phyloP scores from a whole-genome alignment of 2,329 filamentous ascomycete genomes.

The Aspergillus quadricinctus region DNA sequence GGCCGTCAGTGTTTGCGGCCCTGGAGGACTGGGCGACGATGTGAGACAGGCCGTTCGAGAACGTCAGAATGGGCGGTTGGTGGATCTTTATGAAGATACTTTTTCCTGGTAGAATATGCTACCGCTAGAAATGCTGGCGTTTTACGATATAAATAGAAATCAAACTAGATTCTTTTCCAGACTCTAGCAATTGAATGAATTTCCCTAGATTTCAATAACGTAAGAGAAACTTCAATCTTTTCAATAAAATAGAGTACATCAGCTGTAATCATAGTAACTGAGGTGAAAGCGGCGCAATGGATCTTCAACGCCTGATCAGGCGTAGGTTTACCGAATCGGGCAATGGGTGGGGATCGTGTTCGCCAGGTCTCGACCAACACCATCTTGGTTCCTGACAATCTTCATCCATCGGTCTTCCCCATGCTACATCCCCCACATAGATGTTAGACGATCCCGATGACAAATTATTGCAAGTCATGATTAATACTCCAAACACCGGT shows the following conservation, averaged over 20 bases:
- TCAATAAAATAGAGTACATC: too few species aligned
- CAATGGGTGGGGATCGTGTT: background rate
- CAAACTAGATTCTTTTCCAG: too few species aligned
- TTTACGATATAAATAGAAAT: too few species aligned
- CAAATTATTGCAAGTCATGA: background rate
- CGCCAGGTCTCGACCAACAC: background rate
- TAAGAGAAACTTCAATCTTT: too few species aligned
- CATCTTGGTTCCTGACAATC: background rate
- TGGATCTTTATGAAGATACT: slow-evolving; percentile 35
- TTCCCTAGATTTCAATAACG: too few species aligned
- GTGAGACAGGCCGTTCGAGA: slow-evolving; percentile 30
- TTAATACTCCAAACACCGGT: background rate
- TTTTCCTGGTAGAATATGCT: slow-evolving; percentile 32
- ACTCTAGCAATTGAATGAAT: too few species aligned
- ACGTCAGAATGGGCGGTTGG: slow-evolving; percentile 24
- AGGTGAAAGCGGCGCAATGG: too few species aligned
- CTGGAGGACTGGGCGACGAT: slow-evolving; percentile 34
- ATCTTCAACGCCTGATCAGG: background rate
- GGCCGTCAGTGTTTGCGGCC: slow-evolving; percentile 37
- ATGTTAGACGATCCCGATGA: background rate
- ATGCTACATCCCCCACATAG: background rate
- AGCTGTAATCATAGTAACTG: too few species aligned
- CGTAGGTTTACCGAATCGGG: background rate
- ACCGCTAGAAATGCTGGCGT: background rate
- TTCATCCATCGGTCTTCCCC: too few species aligned